A percentile compares a stretch with the other conserved stretches of the same genome.
These are phyloP conservation scores for Neurospora hispaniola DNA, from an alignment of 495 filamentous ascomycete genomes.

Conservation along the genomic window DNA sequence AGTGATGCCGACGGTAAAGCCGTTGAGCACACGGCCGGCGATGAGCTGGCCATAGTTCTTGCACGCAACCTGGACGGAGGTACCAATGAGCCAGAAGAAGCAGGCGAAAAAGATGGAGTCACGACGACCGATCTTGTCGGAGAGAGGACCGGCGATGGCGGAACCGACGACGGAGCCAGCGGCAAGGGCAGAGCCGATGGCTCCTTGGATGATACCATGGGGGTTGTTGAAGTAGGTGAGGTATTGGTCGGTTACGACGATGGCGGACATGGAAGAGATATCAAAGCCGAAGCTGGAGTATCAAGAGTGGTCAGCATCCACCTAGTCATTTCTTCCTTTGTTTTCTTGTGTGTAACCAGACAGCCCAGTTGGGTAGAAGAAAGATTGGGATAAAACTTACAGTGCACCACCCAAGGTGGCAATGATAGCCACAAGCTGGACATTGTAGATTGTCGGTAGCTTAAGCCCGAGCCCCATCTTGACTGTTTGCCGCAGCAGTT, in stretches of 20 bases:
- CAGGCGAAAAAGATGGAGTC: conserved; percentile 56
- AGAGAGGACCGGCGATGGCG: conserved; percentile 51
- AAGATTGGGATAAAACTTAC: conserved; percentile 12
- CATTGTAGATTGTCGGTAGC: conserved; percentile 47
- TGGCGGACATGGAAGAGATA: conserved; percentile 62
- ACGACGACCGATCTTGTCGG: conserved; percentile 55
- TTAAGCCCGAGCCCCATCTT: conserved; percentile 18
- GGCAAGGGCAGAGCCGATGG: conserved; percentile 55
- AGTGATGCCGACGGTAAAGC: conserved; percentile 63
- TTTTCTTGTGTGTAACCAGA: not conserved
- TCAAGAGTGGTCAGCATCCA: not conserved
- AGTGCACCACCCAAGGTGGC: conserved; percentile 52
- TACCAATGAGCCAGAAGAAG: conserved; percentile 60
- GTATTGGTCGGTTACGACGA: conserved; percentile 61
- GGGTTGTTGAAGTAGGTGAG: conserved; percentile 56
- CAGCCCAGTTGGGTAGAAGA: not conserved
- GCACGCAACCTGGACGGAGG: conserved; percentile 53
- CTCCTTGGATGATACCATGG: conserved; percentile 50
- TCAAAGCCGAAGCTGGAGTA: conserved; percentile 47
- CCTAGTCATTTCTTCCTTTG: not conserved
- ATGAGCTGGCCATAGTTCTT: conserved; percentile 53
- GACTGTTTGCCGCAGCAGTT: not conserved
- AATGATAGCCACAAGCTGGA: conserved; percentile 52
- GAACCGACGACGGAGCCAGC: conserved; percentile 58
- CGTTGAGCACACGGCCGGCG: conserved; percentile 60